These are phyloP conservation scores for Parsonsia alboflavescens DNA, from an alignment of 257 asterid genomes.

Conservation along the genomic window DNA sequence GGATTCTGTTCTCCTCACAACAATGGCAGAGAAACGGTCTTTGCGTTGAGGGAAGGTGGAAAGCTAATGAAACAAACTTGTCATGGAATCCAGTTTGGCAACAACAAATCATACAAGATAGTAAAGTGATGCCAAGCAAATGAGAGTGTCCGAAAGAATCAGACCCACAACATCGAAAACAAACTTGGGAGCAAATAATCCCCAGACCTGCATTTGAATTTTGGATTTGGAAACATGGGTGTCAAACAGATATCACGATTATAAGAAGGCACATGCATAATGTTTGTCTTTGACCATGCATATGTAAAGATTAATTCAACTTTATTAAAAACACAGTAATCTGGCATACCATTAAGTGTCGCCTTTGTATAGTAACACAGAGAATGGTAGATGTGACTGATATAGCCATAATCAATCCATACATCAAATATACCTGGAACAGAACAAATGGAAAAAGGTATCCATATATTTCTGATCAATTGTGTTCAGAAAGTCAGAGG, in stretches of 20 bases:
- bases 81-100: neutral
- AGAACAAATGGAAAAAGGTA: neutral
- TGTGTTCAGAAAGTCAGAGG: neutral
- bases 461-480: neutral
- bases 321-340: neutral
- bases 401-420: constrained; percentile 57
- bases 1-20: too few species aligned
- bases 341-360: constrained; percentile 82
- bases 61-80: too few species aligned
- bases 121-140: constrained; percentile 69
- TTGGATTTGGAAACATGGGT: neutral
- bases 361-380: constrained; percentile 81
- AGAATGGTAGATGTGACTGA: constrained; percentile 66
- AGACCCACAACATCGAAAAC: constrained; percentile 89
- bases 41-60: too few species aligned
- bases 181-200: constrained; percentile 92
- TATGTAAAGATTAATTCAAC: neutral
- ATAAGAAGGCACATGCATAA: neutral
- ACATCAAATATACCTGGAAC: constrained; percentile 74
- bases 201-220: constrained; percentile 76
- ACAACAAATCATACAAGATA: constrained; percentile 26
- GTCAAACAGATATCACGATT: neutral
- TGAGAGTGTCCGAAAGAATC: constrained; percentile 54
- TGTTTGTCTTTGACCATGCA: neutral
- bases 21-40: too few species aligned